A percentile compares a stretch with the other conserved stretches of the same genome.
phyloP scores from a whole-genome alignment of 176 grass and related monocot genomes.

The Rhipidocladum racemiflorum region DNA sequence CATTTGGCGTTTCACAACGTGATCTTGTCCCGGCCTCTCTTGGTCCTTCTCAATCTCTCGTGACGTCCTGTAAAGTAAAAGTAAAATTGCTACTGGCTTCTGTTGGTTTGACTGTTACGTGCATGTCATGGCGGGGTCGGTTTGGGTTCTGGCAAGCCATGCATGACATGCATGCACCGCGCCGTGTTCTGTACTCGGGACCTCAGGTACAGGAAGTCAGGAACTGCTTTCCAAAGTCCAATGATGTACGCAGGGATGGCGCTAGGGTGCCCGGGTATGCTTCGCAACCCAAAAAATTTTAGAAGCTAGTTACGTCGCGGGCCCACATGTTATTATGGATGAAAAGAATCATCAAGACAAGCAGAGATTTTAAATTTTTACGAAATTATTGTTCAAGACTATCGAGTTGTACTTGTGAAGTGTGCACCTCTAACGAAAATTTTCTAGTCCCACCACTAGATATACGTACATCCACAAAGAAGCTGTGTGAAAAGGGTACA shows the following conservation, averaged over 20 bases:
- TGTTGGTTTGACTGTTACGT: not conserved
- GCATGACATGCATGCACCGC: not conserved
- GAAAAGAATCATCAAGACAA: too few relatives aligned
- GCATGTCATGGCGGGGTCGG: not conserved
- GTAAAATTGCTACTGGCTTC: not conserved
- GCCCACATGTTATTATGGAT: too few relatives aligned
- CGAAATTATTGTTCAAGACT: too few relatives aligned
- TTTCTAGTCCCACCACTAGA: too few relatives aligned
- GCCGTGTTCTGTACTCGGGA: not conserved
- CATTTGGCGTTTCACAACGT: not conserved
- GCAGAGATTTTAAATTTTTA: too few relatives aligned
- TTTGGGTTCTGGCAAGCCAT: not conserved
- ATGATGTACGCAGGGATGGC: too few relatives aligned
- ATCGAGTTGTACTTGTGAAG: too few relatives aligned
- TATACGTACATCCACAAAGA: not conserved
- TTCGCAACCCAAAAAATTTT: too few relatives aligned
- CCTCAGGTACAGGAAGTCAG: not conserved
- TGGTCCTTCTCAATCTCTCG: not conserved
- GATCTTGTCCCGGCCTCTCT: not conserved
- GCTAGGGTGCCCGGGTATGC: too few relatives aligned
- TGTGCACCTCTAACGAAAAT: too few relatives aligned
- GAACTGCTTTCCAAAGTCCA: not conserved
- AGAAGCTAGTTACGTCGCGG: too few relatives aligned
- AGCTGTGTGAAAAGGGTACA: not conserved
- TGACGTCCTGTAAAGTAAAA: conserved; percentile 7